Conservation (phyloP, 1,284 basidiomycete species). For the Irpex rosettiformis region DNA sequence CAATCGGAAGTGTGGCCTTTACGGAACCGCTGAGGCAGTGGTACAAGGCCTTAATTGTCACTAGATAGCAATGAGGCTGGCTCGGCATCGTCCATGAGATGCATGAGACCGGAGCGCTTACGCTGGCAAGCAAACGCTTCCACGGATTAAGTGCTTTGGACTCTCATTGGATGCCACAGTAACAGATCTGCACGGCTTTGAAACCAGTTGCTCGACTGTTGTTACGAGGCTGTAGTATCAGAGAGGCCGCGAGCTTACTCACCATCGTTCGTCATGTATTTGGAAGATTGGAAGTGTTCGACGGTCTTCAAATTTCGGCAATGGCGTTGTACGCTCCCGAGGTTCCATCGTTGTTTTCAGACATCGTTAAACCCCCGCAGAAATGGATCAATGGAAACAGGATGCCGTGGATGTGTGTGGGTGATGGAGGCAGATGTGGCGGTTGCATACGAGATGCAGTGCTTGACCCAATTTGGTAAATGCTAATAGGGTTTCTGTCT, state of each 20-base stretch:
- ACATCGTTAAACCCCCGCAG: not conserved
- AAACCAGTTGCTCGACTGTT: not conserved
- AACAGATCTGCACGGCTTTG: not conserved
- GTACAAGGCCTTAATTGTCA: slow-evolving; percentile 1
- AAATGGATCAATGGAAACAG: not conserved
- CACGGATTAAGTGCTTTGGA: not conserved
- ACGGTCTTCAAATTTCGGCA: not conserved
- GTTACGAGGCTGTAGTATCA: not conserved
- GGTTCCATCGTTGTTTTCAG: not conserved
- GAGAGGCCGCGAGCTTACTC: not conserved
- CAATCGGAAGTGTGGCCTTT: not conserved
- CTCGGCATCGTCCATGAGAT: not conserved
- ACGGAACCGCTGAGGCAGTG: not conserved
- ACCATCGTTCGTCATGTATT: not conserved
- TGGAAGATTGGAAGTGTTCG: not conserved
- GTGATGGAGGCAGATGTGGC: slow-evolving; percentile 11
- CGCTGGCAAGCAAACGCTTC: not conserved
- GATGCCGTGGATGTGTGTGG: not conserved
- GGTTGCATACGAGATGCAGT: slow-evolving; percentile 9
- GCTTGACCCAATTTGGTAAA: slow-evolving; percentile 5
- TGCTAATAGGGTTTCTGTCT: slow-evolving; percentile 1
- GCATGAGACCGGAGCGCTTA: not conserved
- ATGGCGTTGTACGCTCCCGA: not conserved
- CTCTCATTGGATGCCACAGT: not conserved
- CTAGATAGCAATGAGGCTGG: slow-evolving; percentile 1